Evolutionary conservation across 352 stramenopile genomes (phyloP).

Genomic region (Globisporangium takayamanum): DNA sequence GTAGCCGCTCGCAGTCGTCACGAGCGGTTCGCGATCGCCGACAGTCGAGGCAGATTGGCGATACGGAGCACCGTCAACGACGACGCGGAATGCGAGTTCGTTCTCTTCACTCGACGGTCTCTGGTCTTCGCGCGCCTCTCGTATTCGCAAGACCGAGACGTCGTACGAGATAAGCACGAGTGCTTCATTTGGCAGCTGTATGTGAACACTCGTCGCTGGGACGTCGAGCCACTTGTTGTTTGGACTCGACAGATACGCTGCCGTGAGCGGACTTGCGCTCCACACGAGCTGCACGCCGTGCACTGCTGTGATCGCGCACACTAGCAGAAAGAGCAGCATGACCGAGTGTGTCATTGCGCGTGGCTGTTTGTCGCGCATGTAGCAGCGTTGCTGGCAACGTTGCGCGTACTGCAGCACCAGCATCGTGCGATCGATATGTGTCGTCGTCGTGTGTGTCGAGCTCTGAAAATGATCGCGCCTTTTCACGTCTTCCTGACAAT

Average conservation of each 20-base stretch:
- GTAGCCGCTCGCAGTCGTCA: constrained; percentile 49
- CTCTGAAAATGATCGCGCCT: too few relatives aligned
- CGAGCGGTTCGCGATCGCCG: constrained; percentile 48
- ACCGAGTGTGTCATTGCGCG: too few relatives aligned
- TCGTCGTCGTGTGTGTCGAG: too few relatives aligned
- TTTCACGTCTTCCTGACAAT: too few relatives aligned
- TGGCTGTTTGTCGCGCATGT: neutral
- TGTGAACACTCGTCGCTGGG: constrained; percentile 32
- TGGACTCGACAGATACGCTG: constrained; percentile 20
- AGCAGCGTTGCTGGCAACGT: neutral
- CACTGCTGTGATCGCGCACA: neutral
- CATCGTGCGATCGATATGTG: too few relatives aligned
- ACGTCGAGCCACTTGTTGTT: constrained; percentile 52
- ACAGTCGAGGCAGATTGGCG: constrained; percentile 62
- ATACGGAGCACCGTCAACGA: constrained; percentile 45
- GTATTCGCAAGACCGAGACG: constrained; percentile 46
- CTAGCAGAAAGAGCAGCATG: neutral
- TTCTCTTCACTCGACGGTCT: constrained; percentile 19
- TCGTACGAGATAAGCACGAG: constrained; percentile 67
- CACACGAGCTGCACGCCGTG: constrained; percentile 49
- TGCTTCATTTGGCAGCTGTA: constrained; percentile 53
- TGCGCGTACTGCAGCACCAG: too few relatives aligned
- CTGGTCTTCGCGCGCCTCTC: constrained; percentile 8
- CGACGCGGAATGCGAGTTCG: constrained; percentile 58
- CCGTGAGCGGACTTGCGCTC: constrained; percentile 48